Base-by-base conservation (phyloP, 305 asterid species). In the Solanum hybrid region DNA sequence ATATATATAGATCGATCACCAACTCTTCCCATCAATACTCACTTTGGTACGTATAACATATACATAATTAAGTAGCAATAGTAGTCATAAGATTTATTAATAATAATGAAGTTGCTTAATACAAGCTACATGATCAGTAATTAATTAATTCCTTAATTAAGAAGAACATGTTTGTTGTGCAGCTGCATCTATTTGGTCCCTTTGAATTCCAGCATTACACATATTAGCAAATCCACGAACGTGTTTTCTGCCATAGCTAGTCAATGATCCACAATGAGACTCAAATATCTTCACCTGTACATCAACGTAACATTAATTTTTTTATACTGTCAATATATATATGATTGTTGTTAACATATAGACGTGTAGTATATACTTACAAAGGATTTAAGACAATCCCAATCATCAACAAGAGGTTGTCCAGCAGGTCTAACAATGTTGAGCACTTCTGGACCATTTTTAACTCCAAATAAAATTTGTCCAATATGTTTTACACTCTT, bases 371-470 rank as follows among this genome's bases (percentile, higher is more conserved):
- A 72, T 72, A 72, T 72, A 6, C 78, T 26, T 90, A 92, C 93
- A 85, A 90, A n/a, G 56, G 93, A 89, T 92, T 91, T 91, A 12
- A 90, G 94, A 90, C 91, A 91, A 89, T 69, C 86, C 92, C 92
- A 92, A 26, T 91, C 92, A 88, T 92, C 94, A 72, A 92, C 94
- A 51, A 92, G 91, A 35, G 93, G 89, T 72, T 87, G 56, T 88
- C 93, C 92, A 45, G 24, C 60, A 36, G 91, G 92, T 88, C 91
- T 88, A 66, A 89, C 88, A 75, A 56, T 64, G 6, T 85, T 72
- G 60, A 91, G n/a, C 89, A 92, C 73, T 69, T 42, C 31, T 4
- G 10, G 78, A 37, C 89, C 91, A 40, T 82, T 73, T 12, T 77
- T 12, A 69, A 40, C 88, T 45, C 91, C 92, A 17, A 75, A 89